These are phyloP conservation scores for Marsdenia floribunda DNA, from an alignment of 257 asterid species.

Conservation along the genomic window DNA sequence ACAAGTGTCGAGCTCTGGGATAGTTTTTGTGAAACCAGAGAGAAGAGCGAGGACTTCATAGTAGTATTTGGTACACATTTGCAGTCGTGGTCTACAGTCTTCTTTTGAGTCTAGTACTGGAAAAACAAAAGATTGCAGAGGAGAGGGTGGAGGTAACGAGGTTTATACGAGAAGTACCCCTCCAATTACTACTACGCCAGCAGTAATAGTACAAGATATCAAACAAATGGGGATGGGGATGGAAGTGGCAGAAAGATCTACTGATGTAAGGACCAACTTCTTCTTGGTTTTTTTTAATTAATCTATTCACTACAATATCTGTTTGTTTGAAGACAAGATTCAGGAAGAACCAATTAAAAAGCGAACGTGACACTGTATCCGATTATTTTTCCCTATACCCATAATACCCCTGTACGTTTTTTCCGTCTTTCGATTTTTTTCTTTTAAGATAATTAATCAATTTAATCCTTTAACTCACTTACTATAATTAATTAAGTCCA, in stretches of 20 bases:
- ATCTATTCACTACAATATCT: not conserved
- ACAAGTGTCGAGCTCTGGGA: conserved; percentile 49
- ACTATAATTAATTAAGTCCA: too few relatives aligned
- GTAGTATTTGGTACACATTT: not conserved
- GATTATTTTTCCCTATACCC: not conserved
- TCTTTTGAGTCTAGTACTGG: not conserved
- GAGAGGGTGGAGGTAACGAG: conserved; percentile 45
- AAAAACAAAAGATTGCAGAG: not conserved
- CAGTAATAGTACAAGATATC: not conserved
- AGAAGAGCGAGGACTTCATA: not conserved
- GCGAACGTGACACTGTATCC: conserved; percentile 5
- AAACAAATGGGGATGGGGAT: conserved; percentile 14
- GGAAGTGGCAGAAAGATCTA: conserved; percentile 1
- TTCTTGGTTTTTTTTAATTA: not conserved
- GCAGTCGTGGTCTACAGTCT: not conserved
- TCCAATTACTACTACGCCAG: too few relatives aligned
- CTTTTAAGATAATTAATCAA: too few relatives aligned
- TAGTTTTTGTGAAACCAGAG: conserved; percentile 13
- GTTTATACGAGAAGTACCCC: conserved; percentile 22
- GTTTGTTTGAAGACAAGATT: not conserved
- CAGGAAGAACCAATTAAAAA: not conserved
- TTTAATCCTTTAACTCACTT: too few relatives aligned
- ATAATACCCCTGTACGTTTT: not conserved
- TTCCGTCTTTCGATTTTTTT: too few relatives aligned
- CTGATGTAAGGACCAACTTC: not conserved